Evolutionary conservation across 2,329 filamentous ascomycete genomes (phyloP).

Genomic region (Beauveria caledonica): DNA sequence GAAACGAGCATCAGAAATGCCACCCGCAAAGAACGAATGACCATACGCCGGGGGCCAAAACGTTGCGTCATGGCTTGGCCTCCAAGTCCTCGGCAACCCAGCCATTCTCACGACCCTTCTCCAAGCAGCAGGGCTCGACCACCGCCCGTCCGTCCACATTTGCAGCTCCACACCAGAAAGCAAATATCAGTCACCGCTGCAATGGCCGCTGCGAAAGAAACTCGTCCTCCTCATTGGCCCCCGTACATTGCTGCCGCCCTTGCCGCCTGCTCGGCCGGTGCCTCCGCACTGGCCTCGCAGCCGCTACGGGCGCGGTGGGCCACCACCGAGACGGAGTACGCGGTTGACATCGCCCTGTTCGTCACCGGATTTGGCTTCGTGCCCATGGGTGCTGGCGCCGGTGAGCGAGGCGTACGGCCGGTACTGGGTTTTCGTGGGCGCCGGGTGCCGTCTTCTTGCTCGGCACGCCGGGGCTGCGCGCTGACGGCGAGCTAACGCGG

Average conservation of each 20-base stretch:
- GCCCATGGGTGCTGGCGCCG: conserved; percentile 82
- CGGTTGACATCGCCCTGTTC: conserved; percentile 69
- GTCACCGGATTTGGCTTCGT: conserved; percentile 72
- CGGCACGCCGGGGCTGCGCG: conserved; percentile 63
- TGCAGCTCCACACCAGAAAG: neutral
- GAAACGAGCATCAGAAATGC: neutral
- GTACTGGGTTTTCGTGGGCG: conserved; percentile 69
- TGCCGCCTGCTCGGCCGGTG: conserved; percentile 72
- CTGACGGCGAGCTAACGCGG: conserved; percentile 61
- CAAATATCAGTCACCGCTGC: neutral
- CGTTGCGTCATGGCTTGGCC: neutral
- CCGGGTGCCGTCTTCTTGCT: conserved; percentile 64
- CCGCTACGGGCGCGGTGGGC: conserved; percentile 60
- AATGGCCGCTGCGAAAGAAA: conserved; percentile 39
- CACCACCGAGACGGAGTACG: conserved; percentile 53
- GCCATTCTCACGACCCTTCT: neutral
- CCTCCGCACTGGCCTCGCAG: conserved; percentile 62
- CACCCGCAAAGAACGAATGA: neutral
- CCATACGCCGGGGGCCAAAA: neutral
- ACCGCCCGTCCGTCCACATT: neutral
- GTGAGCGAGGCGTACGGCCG: conserved; percentile 84
- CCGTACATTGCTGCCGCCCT: conserved; percentile 66
- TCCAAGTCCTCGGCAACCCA: neutral
- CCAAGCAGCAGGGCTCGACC: neutral
- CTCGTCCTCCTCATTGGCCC: conserved; percentile 62